Base-by-base conservation (phyloP, 805 yeast genomes). In the Wilhelminamyces savonicus region DNA sequence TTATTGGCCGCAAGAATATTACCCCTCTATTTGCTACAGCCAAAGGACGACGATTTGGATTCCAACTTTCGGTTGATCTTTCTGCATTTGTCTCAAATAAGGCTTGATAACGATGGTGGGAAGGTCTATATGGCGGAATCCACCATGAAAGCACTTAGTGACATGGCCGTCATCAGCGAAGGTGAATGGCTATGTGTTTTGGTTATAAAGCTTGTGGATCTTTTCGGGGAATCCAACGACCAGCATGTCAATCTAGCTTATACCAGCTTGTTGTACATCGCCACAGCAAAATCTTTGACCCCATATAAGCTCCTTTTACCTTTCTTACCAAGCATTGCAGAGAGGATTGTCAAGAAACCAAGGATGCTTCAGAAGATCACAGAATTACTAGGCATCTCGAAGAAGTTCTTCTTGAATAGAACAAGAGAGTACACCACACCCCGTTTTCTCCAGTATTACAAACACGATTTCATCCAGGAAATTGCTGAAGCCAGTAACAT, bases 301-400 rank as follows among this genome's bases (percentile, higher is more conserved):
- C 79, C 94, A 0, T 87, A 90, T 74, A 84, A 82, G 48, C 55
- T 90, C 10, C 59, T 86, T 13, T 75, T 83, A 6, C 95, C 95
- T 0, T 83, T 75, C 37, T 68, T 92, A 44, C 87, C 90, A 2
- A 71, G 78, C 21, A 63, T 87, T 6, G 71, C 88, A 22, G 71
- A 76, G 24, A 69, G 70, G 15, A 66, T 85, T 12, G 77, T 85
- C 3, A 74, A 74, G 37, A 71, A 71, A 31, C 74, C 78, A 0
- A 57, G 65, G 4, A 59, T 82, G 31, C 68, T 85, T 16, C 62
- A 63, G 16, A 69, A 73, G 34, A 62, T 90, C 12, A 73, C 87
- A 5, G 76, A 74, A 16, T 59, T 85, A 8, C 66, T 86, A 13
- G 82, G 77, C 1, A 72, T 85, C 26, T 66, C 82, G 2, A 61